A percentile compares a stretch with the other conserved stretches of the same genome.
phyloP scores from a whole-genome alignment of 305 asterid genomes.

The Ilex paraguariensis region DNA sequence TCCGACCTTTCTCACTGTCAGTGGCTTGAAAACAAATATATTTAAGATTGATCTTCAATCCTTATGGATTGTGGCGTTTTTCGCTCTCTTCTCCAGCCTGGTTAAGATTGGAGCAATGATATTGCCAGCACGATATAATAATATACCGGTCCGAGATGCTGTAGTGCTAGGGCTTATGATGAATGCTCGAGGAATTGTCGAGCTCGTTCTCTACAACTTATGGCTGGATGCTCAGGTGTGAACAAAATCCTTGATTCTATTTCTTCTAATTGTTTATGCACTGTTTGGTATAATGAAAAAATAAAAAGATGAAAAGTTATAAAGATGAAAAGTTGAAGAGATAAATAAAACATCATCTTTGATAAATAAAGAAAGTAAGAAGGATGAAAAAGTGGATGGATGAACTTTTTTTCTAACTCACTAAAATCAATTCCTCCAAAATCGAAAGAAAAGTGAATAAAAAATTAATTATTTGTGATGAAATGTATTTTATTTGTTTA shows the following conservation, averaged over 20 bases:
- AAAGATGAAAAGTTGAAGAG: too few species aligned
- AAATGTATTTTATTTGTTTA: too few species aligned
- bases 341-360: too few species aligned
- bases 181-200: constrained; percentile 54
- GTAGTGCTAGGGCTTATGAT: constrained; percentile 57
- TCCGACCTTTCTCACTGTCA: constrained; percentile 61
- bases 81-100: constrained; percentile 22
- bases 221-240: constrained; percentile 48
- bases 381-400: too few species aligned
- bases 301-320: too few species aligned
- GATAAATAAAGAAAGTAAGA: too few species aligned
- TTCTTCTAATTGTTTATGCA: too few species aligned
- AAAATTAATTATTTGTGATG: too few species aligned
- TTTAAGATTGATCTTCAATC: constrained; percentile 33
- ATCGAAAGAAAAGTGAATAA: too few species aligned
- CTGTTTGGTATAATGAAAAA: too few species aligned
- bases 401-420: too few species aligned
- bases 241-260: neutral
- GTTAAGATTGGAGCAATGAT: constrained; percentile 40
- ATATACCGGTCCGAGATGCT: constrained; percentile 35
- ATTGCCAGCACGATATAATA: constrained; percentile 28
- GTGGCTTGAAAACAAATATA: constrained; percentile 66
- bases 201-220: constrained; percentile 58
- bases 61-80: constrained; percentile 27
- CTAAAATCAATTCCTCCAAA: too few species aligned